Base-by-base conservation (phyloP, 1,139 yeast species). In the Suhomyces coccinellae region DNA sequence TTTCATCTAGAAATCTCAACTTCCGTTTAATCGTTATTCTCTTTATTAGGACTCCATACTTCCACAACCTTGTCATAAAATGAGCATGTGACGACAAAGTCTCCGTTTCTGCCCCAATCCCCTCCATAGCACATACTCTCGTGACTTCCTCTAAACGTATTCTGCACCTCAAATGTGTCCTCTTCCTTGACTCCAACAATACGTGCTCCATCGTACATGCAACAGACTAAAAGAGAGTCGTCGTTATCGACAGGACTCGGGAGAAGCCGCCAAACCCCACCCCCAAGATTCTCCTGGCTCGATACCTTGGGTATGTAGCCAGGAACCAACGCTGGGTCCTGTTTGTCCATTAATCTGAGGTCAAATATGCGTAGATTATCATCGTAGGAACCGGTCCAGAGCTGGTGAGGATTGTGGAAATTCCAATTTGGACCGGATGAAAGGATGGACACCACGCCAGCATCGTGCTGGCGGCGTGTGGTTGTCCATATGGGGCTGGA, bases 121-220 rank as follows among this genome's bases (percentile, higher is more conserved):
- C 95, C 97, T 0, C 98, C 98, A 58, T 93, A 93, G 43, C 93
- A 90, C 89, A 93, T 93, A 53, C 97, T 88, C 39, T 82, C 84
- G 61, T 93, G 98, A 20, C 85, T 87, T 26, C 77, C 78, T 51
- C 83, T 85, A 59, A 83, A 79, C 49, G 75, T 77, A 20, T 71
- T 64, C 4, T 62, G 57, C 0, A 85, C 79, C 10, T 68, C 65
- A 11, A 78, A 73, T n/a, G 61, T 59, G 4, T 52, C 60, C 17
- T 65, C 66, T 4, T 59, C 58, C 8, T 38, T 44, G 6, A 70
- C 63, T 28, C 62, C 61, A 1, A 87, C 65, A 1, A 90, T 69
- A 46, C 91, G 73, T 0, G 96, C 97, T 12, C 99, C 99, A 55
- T 89, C 93, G 57, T 93, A 91, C 98, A 93, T 93, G 59, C 97